These are phyloP conservation scores for Hypocrella siamensis DNA, from an alignment of 2,329 filamentous ascomycete genomes.

Conservation along the genomic window DNA sequence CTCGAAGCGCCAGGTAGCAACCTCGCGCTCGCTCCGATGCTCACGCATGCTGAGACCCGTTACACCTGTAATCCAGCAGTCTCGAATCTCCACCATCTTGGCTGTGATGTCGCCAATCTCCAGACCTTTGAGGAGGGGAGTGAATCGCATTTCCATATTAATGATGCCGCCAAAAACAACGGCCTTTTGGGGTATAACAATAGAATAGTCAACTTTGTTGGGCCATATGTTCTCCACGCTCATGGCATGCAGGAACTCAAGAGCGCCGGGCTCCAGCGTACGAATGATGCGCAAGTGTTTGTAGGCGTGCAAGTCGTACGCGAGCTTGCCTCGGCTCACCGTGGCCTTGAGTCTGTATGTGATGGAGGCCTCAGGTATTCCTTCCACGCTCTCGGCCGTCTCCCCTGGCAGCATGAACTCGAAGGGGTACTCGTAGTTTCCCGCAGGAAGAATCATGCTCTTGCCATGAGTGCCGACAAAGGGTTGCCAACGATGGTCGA, in stretches of 20 bases:
- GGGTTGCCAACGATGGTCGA: conserved; percentile 52
- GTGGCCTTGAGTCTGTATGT: conserved; percentile 87
- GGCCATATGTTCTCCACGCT: conserved; percentile 96
- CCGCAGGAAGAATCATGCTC: conserved; percentile 46
- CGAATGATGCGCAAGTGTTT: conserved; percentile 67
- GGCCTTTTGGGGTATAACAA: conserved; percentile 84
- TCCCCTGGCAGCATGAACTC: conserved; percentile 56
- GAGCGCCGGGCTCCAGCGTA: conserved; percentile 58
- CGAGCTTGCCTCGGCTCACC: conserved; percentile 72
- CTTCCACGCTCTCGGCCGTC: conserved; percentile 78
- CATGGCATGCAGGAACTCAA: conserved; percentile 77
- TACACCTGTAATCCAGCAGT: conserved; percentile 38
- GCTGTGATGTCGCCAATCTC: conserved; percentile 70
- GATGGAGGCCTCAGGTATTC: conserved; percentile 70
- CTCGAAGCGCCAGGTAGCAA: conserved; percentile 42
- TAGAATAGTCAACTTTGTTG: conserved; percentile 93
- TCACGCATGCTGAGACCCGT: conserved; percentile 32
- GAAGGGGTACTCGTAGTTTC: conserved; percentile 77
- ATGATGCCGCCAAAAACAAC: conserved; percentile 85
- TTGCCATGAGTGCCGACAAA: conserved; percentile 44
- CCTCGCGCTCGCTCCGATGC: conserved; percentile 48
- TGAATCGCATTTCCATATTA: conserved; percentile 70
- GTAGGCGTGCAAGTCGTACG: conserved; percentile 69
- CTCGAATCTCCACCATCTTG: conserved; percentile 65
- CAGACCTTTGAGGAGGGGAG: conserved; percentile 77